Percentiles rank a stretch among this genome's conserved stretches.
Evolutionary conservation across 192 early-diverging fungal genomes (phyloP).

Genomic region (Funneliformis geosporum): DNA sequence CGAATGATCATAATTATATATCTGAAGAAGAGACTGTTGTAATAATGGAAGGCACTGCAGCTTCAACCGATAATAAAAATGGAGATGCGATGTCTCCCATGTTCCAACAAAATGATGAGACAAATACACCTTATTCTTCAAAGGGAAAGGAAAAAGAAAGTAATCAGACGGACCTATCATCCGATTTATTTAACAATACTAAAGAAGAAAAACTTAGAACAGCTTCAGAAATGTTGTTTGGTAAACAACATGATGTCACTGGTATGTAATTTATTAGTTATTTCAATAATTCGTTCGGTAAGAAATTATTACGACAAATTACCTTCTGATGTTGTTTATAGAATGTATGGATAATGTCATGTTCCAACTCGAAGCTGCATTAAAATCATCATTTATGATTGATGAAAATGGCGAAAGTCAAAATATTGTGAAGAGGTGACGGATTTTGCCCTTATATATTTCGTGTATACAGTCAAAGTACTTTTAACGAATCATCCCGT

Average conservation of each 20-base stretch:
- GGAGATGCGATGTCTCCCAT: too few species aligned
- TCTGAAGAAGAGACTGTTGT: neutral
- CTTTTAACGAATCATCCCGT: too few species aligned
- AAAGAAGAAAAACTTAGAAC: slow-evolving; percentile 19
- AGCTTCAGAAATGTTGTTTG: slow-evolving; percentile 42
- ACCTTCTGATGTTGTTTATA: slow-evolving; percentile 16
- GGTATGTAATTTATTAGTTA: slow-evolving; percentile 33
- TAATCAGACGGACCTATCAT: neutral
- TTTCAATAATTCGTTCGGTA: neutral
- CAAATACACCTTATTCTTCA: neutral
- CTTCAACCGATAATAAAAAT: neutral
- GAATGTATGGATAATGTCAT: slow-evolving; percentile 76
- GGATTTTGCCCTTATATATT: neutral
- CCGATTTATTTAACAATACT: neutral
- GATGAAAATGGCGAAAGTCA: slow-evolving; percentile 17
- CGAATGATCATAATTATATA: neutral
- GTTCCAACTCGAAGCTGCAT: slow-evolving; percentile 59
- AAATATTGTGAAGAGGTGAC: slow-evolving; percentile 39
- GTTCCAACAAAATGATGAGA: neutral
- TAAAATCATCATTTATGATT: slow-evolving; percentile 41
- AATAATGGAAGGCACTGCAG: neutral
- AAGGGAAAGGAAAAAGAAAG: slow-evolving; percentile 29
- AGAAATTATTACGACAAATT: too few species aligned
- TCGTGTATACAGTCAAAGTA: neutral
- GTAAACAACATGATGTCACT: slow-evolving; percentile 73